A percentile compares a stretch with the other conserved stretches of the same genome.
Conservation (phyloP, 2,329 filamentous ascomycete species). For the Cercospora beticola region DNA sequence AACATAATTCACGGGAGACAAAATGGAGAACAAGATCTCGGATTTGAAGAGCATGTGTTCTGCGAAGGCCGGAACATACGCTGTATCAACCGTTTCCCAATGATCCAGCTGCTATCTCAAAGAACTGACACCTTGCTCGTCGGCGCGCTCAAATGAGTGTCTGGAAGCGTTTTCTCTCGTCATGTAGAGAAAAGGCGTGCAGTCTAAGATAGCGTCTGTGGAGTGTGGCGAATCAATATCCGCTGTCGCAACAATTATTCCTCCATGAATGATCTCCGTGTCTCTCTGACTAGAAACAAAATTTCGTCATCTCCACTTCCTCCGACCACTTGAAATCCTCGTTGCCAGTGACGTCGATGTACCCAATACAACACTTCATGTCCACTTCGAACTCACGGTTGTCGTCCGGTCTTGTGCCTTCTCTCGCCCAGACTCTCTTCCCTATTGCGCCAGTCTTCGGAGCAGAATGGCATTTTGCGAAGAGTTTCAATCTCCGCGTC, state of each 20-base stretch:
- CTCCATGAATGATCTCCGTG: too few species aligned
- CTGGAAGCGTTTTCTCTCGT: not conserved
- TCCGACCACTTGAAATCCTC: not conserved
- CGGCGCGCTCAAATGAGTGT: not conserved
- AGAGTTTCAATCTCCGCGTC: too few species aligned
- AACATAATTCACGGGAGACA: too few species aligned
- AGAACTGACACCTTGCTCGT: not conserved
- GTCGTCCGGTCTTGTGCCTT: too few species aligned
- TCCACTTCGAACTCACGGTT: not conserved
- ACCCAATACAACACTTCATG: not conserved
- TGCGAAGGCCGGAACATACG: not conserved
- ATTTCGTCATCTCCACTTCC: not conserved
- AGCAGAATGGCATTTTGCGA: too few species aligned
- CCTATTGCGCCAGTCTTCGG: too few species aligned
- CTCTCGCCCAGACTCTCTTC: too few species aligned
- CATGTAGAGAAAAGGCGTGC: too few species aligned
- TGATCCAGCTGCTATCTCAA: not conserved
- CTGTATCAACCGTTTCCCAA: not conserved
- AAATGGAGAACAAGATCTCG: too few species aligned
- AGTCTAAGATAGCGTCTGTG: not conserved
- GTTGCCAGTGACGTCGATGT: not conserved
- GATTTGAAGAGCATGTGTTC: too few species aligned
- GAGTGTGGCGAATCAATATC: not conserved
- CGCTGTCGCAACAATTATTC: not conserved
- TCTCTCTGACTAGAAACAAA: not conserved